These are phyloP conservation scores for Rubus parviflorus DNA, from an alignment of 306 rosid genomes.

Conservation along the genomic window DNA sequence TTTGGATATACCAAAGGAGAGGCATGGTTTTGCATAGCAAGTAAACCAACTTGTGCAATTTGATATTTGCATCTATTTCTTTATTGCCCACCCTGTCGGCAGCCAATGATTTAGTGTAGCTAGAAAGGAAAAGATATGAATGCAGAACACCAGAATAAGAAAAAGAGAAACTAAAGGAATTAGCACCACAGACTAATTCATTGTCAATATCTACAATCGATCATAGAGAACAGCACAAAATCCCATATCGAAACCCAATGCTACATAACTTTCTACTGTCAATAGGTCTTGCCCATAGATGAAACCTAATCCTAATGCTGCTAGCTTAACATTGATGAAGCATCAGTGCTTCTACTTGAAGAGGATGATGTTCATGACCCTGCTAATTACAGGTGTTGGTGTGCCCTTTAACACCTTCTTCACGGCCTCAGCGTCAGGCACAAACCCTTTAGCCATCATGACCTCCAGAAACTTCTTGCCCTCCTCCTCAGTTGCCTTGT, in stretches of 20 bases:
- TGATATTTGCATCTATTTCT: background rate
- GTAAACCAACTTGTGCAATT: background rate
- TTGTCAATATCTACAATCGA: background rate
- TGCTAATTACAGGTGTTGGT: background rate
- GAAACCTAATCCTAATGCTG: background rate
- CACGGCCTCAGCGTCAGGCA: slow-evolving; percentile 55
- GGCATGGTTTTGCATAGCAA: background rate
- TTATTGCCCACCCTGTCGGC: background rate
- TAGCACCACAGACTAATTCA: background rate
- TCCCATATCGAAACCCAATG: background rate
- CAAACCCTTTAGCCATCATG: slow-evolving; percentile 57
- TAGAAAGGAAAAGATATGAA: background rate
- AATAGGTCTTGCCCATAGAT: background rate
- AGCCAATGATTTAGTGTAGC: background rate
- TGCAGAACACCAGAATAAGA: background rate
- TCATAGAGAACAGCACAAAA: too few species aligned
- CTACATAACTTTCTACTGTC: background rate
- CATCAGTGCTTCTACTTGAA: background rate
- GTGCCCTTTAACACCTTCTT: slow-evolving; percentile 34
- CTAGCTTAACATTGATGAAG: background rate
- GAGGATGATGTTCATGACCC: background rate
- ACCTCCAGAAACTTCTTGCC: slow-evolving; percentile 45
- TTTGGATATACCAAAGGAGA: background rate
- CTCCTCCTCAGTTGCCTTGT: slow-evolving; percentile 32
- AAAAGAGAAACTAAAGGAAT: background rate